Conservation (phyloP, 495 filamentous ascomycete genomes). For the Xylaria flabelliformis region DNA sequence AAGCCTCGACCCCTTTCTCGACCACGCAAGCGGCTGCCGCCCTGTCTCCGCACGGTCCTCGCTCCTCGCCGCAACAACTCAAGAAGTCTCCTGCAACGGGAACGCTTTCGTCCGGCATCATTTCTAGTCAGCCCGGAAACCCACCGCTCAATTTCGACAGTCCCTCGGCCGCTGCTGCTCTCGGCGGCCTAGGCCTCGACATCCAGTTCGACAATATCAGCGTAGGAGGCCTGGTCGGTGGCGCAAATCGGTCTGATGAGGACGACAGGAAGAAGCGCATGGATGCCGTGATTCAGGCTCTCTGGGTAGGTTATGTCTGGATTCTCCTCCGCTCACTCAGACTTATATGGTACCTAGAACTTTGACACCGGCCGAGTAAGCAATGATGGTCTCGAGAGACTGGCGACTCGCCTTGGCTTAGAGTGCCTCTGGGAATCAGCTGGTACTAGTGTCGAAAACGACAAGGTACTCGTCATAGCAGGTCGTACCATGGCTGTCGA, state of each 20-base stretch:
- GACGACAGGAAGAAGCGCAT: constrained; percentile 64
- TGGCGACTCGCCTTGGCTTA: constrained; percentile 72
- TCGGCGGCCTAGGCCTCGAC: constrained; percentile 53
- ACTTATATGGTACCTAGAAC: constrained; percentile 19
- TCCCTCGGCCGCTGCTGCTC: constrained; percentile 57
- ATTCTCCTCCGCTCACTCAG: constrained; percentile 28
- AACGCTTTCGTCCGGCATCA: constrained; percentile 39
- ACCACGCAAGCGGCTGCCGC: constrained; percentile 43
- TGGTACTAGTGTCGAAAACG: constrained; percentile 46
- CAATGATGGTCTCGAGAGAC: constrained; percentile 78
- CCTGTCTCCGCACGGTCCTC: constrained; percentile 57
- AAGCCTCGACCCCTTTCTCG: constrained; percentile 63
- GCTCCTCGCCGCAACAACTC: constrained; percentile 60
- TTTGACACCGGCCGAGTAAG: constrained; percentile 65
- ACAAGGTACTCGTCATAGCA: constrained; percentile 70
- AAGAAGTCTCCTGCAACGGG: constrained; percentile 59
- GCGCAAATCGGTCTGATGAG: constrained; percentile 54
- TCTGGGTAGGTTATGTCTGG: constrained; percentile 44
- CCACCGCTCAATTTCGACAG: constrained; percentile 58
- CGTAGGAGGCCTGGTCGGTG: constrained; percentile 40
- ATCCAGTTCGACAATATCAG: constrained; percentile 49
- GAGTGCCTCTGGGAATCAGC: constrained; percentile 74
- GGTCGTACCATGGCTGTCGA: constrained; percentile 67
- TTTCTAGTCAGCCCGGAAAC: constrained; percentile 43
- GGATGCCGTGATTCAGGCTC: constrained; percentile 57